These are phyloP conservation scores for Termitomyces sp. DNA, from an alignment of 768 basidiomycete genomes.

Conservation along the genomic window DNA sequence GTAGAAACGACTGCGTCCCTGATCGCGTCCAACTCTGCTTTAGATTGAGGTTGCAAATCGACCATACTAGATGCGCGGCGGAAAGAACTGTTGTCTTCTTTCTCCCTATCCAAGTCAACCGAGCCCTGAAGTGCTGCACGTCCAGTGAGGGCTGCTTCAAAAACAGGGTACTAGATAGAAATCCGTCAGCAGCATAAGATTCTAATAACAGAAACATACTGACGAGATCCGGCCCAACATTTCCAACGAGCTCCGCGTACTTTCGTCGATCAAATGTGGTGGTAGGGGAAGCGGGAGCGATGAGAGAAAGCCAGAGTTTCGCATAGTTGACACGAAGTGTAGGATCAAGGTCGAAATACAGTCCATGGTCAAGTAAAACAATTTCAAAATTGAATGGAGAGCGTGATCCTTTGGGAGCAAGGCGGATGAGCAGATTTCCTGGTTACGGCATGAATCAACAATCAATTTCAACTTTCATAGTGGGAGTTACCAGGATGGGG, in stretches of 20 bases:
- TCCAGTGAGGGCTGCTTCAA: constrained; percentile 93
- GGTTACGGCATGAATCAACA: neutral
- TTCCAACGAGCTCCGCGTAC: constrained; percentile 89
- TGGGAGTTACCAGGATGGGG: constrained; percentile 71
- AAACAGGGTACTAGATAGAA: constrained; percentile 75
- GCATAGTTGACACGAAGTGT: constrained; percentile 78
- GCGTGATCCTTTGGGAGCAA: constrained; percentile 51
- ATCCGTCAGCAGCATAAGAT: neutral
- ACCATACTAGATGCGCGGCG: constrained; percentile 72
- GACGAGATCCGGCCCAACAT: constrained; percentile 84
- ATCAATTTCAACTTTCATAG: neutral
- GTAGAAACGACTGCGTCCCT: constrained; percentile 75
- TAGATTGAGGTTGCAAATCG: constrained; percentile 65
- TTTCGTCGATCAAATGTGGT: constrained; percentile 68
- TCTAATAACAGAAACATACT: constrained; percentile 19
- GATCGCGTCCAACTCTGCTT: constrained; percentile 77
- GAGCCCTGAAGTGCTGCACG: constrained; percentile 69
- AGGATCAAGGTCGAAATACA: constrained; percentile 87
- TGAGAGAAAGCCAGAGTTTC: constrained; percentile 88
- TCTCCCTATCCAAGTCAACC: constrained; percentile 34
- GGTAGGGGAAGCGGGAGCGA: constrained; percentile 62
- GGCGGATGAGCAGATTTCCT: constrained; percentile 91
- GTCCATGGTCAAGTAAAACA: constrained; percentile 88
- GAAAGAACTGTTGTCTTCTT: constrained; percentile 33
- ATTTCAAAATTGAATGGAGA: constrained; percentile 97